Conservation (phyloP, 164 flowering plant species). For the Annona squamosa region DNA sequence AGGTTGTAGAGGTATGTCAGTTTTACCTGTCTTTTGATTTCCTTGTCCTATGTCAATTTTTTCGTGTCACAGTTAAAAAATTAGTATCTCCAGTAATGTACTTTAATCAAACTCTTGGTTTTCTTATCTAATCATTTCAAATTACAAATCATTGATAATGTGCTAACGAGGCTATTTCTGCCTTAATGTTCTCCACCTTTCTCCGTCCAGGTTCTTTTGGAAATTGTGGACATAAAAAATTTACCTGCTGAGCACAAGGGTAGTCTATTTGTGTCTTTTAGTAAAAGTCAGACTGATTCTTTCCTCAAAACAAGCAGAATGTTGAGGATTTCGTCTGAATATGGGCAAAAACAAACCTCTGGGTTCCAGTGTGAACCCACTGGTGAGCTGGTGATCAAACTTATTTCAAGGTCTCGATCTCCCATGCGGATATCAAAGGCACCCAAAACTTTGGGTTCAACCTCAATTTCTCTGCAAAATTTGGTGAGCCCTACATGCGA, state of each 20-base stretch:
- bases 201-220: slow-evolving; percentile 55
- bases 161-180: not conserved
- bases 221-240: slow-evolving; percentile 59
- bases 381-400: slow-evolving; percentile 66
- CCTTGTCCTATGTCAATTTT: no score
- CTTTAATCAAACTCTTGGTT: not conserved
- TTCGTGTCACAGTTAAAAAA: no score
- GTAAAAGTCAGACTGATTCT: slow-evolving; percentile 64
- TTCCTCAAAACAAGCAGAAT: slow-evolving; percentile 46
- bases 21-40: not conserved
- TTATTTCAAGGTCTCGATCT: slow-evolving; percentile 38
- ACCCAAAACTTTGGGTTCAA: slow-evolving; percentile 43
- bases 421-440: slow-evolving; percentile 29
- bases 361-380: slow-evolving; percentile 69
- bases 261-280: slow-evolving; percentile 43
- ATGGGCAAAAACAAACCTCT: slow-evolving; percentile 63
- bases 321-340: slow-evolving; percentile 50
- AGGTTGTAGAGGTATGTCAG: slow-evolving; percentile 59
- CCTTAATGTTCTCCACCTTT: not conserved
- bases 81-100: not conserved
- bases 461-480: slow-evolving; percentile 49
- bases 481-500: slow-evolving; percentile 35
- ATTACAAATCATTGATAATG: not conserved
- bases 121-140: no score
- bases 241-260: slow-evolving; percentile 62